Percentiles rank a stretch among this genome's conserved stretches.
Conservation (phyloP, 306 rosid genomes). For the Hippophae rhamnoides region DNA sequence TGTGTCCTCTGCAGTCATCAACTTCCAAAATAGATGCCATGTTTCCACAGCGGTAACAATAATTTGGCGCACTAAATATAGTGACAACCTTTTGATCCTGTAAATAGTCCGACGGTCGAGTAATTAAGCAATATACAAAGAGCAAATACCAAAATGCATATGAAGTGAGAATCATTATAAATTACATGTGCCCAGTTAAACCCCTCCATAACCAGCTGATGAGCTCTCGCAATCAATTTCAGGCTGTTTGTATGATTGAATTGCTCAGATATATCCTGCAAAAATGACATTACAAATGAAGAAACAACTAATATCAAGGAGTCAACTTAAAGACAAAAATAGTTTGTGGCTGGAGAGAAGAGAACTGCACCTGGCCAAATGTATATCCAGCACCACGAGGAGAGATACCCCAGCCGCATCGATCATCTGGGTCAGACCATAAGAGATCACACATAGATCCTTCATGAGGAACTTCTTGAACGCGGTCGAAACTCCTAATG, state of each 20-base stretch:
- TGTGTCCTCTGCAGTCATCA: slow-evolving; percentile 81
- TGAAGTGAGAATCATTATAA: neutral
- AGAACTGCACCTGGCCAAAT: slow-evolving; percentile 64
- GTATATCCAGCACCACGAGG: slow-evolving; percentile 15
- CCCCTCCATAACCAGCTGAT: slow-evolving; percentile 96
- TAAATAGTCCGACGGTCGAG: slow-evolving; percentile 3
- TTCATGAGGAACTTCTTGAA: too few species aligned
- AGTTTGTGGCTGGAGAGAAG: neutral
- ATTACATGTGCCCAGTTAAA: slow-evolving; percentile 94
- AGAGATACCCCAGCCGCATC: too few species aligned
- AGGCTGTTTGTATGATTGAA: slow-evolving; percentile 78
- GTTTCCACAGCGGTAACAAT: slow-evolving; percentile 94
- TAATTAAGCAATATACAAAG: neutral
- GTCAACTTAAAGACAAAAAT: slow-evolving; percentile 2
- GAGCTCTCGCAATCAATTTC: slow-evolving; percentile 94
- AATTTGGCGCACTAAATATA: slow-evolving; percentile 89
- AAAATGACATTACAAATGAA: neutral
- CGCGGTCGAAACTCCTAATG: too few species aligned
- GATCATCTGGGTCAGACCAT: too few species aligned
- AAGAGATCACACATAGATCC: too few species aligned
- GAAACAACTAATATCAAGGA: too few species aligned
- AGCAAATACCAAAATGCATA: neutral
- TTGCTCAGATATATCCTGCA: slow-evolving; percentile 91
- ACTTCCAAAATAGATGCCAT: slow-evolving; percentile 95
- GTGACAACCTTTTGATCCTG: slow-evolving; percentile 98